Conservation (phyloP, 2,329 filamentous ascomycete genomes). For the Cladophialophora immunda region DNA sequence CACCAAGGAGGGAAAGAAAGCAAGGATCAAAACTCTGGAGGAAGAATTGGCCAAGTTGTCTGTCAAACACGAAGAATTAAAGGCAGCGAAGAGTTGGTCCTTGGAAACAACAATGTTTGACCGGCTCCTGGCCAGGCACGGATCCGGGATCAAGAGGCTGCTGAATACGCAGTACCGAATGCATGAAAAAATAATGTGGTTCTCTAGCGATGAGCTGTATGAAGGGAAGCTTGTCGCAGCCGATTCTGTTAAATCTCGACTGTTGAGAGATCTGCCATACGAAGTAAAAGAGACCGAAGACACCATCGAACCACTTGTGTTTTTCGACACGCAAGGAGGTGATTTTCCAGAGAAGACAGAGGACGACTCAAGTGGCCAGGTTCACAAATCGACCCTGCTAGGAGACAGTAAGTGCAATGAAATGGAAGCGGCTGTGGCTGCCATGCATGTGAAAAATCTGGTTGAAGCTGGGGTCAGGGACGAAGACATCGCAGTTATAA, state of each 20-base stretch:
- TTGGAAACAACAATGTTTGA: slow-evolving; percentile 95
- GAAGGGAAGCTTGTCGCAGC: slow-evolving; percentile 82
- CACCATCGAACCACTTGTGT: slow-evolving; percentile 85
- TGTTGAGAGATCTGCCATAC: slow-evolving; percentile 81
- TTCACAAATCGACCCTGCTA: slow-evolving; percentile 60
- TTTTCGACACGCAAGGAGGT: slow-evolving; percentile 95
- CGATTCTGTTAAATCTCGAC: slow-evolving; percentile 75
- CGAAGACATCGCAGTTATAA: slow-evolving; percentile 90
- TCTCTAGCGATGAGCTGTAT: slow-evolving; percentile 89
- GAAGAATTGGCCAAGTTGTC: slow-evolving; percentile 49
- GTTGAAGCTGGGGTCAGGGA: slow-evolving; percentile 80
- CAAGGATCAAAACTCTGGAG: slow-evolving; percentile 46
- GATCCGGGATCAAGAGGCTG: slow-evolving; percentile 86
- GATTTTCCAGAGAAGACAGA: slow-evolving; percentile 86
- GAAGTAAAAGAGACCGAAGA: slow-evolving; percentile 82
- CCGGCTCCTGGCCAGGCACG: slow-evolving; percentile 81
- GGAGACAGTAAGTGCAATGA: slow-evolving; percentile 90
- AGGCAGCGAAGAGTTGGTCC: slow-evolving; percentile 61
- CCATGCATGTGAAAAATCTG: slow-evolving; percentile 76
- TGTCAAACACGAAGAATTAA: slow-evolving; percentile 43
- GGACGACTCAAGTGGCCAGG: slow-evolving; percentile 68
- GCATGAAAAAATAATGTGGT: slow-evolving; percentile 95
- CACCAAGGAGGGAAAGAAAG: slow-evolving; percentile 55
- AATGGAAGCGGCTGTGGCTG: slow-evolving; percentile 84
- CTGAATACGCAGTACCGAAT: slow-evolving; percentile 97